Evolutionary conservation across 805 yeast genomes (phyloP).

Genomic region (Yamadazyma scolyti): DNA sequence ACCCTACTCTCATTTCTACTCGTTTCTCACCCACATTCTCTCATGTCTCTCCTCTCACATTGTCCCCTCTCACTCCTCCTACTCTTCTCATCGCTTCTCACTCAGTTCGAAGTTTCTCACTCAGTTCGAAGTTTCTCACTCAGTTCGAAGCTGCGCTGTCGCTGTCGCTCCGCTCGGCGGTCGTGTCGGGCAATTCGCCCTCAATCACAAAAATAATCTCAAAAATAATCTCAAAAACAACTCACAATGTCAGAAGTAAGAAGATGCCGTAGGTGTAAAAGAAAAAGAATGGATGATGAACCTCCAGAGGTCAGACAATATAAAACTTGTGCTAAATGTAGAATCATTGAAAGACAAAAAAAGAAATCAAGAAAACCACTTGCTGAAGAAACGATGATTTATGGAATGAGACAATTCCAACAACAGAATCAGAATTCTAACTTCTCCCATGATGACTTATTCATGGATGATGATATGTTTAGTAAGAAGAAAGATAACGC

Average conservation of each 20-base stretch:
- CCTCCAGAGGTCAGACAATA: conserved; percentile 54
- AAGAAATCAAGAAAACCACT: conserved; percentile 43
- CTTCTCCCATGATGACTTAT: conserved; percentile 16
- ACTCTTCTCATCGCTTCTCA: too few relatives aligned
- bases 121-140: too few relatives aligned
- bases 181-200: too few relatives aligned
- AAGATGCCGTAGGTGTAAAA: conserved; percentile 55
- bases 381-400: conserved; percentile 44
- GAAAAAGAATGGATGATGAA: conserved; percentile 53
- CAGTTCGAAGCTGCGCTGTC: too few relatives aligned
- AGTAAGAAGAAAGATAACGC: conserved; percentile 8
- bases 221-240: too few relatives aligned
- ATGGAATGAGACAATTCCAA: conserved; percentile 43
- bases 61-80: too few relatives aligned
- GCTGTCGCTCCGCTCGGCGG: too few relatives aligned
- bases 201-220: too few relatives aligned
- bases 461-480: conserved; percentile 16
- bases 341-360: conserved; percentile 49
- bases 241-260: conserved; percentile 18
- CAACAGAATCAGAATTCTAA: conserved; percentile 29
- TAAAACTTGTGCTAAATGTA: conserved; percentile 56
- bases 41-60: too few relatives aligned
- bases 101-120: too few relatives aligned
- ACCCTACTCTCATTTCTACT: too few relatives aligned
- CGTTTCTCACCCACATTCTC: too few relatives aligned